Base-by-base conservation (phyloP, 305 asterid species). In the Fraxinus platypoda region DNA sequence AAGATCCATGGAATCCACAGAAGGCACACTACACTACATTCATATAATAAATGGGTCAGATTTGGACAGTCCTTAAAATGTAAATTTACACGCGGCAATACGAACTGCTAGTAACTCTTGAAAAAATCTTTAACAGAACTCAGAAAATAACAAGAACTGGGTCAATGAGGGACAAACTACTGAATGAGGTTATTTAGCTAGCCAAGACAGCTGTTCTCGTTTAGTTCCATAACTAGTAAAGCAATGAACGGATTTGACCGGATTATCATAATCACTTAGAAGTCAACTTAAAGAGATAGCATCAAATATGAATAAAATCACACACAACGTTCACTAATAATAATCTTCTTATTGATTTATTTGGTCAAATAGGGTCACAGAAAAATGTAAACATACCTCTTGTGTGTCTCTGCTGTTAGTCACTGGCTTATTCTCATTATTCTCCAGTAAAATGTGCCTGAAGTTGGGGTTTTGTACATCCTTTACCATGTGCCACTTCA, bases 381-480 rank as follows among this genome's bases (percentile, higher is more conserved):
- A 30, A 80, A 68, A 41, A 66, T 19, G 57, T 6, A n/a, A 83
- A 41, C 83, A 57, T 80, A 94, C 99, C 98, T 94, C 99, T 88
- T 94, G 98, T 52, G 98, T 92, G 87, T 95, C 99, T 86, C 99
- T 85, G 87, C 99, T 95, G 88, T 93, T 92, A 31, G 99, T 95
- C 81, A 95, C 99, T 68, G 98, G 95, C 87, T 93, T 95, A 90
- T 91, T 87, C 87, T 95, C 99, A 19, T 95, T 94, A 87, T 94
- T 95, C 90, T 94, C 99, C 76, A 95, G 89, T 86, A 90, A 87
- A 85, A 95, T 92, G 91, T 94, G 98, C 93, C 98, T 87, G 81
- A 95, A 94, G 82, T 84, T 89, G 80, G 94, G 90, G 81, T 95
- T 95, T 46, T 98, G 97, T 72, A 95, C 91, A 85, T 95, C 99